Conservation (phyloP, 2,329 filamentous ascomycete genomes). For the Aspergillus unguis region DNA sequence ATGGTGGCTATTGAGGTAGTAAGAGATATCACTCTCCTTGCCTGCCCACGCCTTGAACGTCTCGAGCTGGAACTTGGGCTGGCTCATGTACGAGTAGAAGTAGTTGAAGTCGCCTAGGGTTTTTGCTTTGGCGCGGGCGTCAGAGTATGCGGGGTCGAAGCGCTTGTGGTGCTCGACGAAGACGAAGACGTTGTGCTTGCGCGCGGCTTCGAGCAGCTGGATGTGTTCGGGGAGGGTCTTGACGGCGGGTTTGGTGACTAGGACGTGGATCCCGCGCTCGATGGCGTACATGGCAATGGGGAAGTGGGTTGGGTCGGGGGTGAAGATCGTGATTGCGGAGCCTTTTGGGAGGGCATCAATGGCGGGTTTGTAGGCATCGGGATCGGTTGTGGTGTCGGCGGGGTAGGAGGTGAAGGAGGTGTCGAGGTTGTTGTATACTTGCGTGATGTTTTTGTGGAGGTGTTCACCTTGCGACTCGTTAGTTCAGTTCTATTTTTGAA, state of each 20-base stretch:
- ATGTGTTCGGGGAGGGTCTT: constrained; percentile 13
- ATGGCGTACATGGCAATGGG: constrained; percentile 75
- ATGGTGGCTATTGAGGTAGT: constrained; percentile 95
- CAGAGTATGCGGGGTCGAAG: constrained; percentile 87
- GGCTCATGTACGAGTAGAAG: constrained; percentile 96
- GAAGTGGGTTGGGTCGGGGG: constrained; percentile 50
- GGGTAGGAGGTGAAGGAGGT: constrained; percentile 82
- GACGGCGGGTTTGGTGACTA: constrained; percentile 38
- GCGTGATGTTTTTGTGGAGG: constrained; percentile 78
- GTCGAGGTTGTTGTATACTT: constrained; percentile 86
- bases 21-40: constrained; percentile 86
- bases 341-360: constrained; percentile 15
- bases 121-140: constrained; percentile 73
- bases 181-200: constrained; percentile 14
- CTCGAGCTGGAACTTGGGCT: constrained; percentile 86
- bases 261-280: constrained; percentile 79
- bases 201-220: constrained; percentile 6
- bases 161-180: constrained; percentile 84
- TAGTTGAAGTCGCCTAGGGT: constrained; percentile 93
- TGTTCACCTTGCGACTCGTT: constrained; percentile 62
- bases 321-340: constrained; percentile 17
- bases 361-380: constrained; percentile 15
- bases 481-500: not conserved
- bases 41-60: constrained; percentile 95
- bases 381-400: constrained; percentile 58